Base-by-base conservation (phyloP, 306 rosid species). In the Acmispon strigosus region DNA sequence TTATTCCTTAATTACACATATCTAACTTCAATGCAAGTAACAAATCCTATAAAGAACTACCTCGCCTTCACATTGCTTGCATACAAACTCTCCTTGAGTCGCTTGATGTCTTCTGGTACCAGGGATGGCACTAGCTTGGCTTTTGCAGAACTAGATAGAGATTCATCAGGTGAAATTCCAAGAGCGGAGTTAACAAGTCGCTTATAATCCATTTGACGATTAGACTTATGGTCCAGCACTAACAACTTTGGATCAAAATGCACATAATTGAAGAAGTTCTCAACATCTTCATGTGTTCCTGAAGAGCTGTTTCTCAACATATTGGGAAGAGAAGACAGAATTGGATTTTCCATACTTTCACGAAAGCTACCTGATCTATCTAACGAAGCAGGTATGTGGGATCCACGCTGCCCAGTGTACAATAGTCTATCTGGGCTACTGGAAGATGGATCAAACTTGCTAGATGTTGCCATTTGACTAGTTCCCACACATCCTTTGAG, bases 291-390 rank as follows among this genome's bases (percentile, higher is more conserved):
- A 50, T 80, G 96, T 11, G 83, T 72, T 70, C 81, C 82, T 60
- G 87, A 44, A 70, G 96, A 87, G 65, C 88, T 67, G 81, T 87
- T 86, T 86, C 98, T 86, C 32, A 88, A 86, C 97, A 89, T 86
- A 80, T 77, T 94, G 16, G 98, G 94, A 70, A 88, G 94, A 72
- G 98, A 81, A 78, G 97, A 87, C 72, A 84, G 76, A 72, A 80
- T 87, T 78, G 96, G 87, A 86, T 86, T 94, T 69, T 91, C 97
- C 86, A 73, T 74, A 80, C 85, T 83, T 81, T 89, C 97, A 2
- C 96, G 99, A 75, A 89, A 83, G 92, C 97, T 94, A 74, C 86
- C 83, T 32, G 97, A 82, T 85, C 96, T 90, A 62, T 94, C 99
- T 82, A 94, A 70, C 78, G 86, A 76, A 76, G 86, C 78, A 66